These are phyloP conservation scores for Aspergillus nomiae DNA, from an alignment of 2,329 filamentous ascomycete genomes.

Conservation along the genomic window DNA sequence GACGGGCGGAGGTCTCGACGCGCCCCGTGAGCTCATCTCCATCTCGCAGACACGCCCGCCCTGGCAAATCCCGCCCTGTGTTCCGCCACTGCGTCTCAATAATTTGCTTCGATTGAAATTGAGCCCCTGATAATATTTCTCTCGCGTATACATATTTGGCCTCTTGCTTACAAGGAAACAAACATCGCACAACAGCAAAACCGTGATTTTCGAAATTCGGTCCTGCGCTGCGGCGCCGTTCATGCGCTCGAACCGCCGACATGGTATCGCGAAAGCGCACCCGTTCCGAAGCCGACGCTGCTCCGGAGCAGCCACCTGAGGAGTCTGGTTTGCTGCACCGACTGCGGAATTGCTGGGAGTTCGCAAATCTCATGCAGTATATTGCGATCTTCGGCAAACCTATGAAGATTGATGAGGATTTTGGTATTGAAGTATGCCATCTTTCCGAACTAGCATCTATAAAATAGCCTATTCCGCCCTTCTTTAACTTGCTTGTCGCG, in stretches of 20 bases:
- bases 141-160: neutral
- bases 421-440: conserved; percentile 80
- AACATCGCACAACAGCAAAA: neutral
- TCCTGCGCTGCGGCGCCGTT: conserved; percentile 29
- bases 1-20: conserved; percentile 32
- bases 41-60: conserved; percentile 27
- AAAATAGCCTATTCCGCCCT: neutral
- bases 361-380: conserved; percentile 91
- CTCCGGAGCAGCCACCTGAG: conserved; percentile 42
- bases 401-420: conserved; percentile 84
- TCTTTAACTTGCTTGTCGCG: conserved; percentile 13
- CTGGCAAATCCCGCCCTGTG: conserved; percentile 12
- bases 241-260: conserved; percentile 35
- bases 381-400: conserved; percentile 86
- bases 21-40: conserved; percentile 33
- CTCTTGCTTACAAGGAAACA: neutral
- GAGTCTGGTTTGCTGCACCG: conserved; percentile 58
- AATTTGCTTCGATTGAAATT: neutral
- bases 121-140: too few species aligned
- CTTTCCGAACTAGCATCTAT: neutral
- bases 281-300: conserved; percentile 58
- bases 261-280: conserved; percentile 60
- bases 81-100: neutral
- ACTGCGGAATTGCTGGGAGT: conserved; percentile 92
- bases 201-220: conserved; percentile 7